Base-by-base conservation (phyloP, 768 basidiomycete genomes). In the Termitomyces sp. region DNA sequence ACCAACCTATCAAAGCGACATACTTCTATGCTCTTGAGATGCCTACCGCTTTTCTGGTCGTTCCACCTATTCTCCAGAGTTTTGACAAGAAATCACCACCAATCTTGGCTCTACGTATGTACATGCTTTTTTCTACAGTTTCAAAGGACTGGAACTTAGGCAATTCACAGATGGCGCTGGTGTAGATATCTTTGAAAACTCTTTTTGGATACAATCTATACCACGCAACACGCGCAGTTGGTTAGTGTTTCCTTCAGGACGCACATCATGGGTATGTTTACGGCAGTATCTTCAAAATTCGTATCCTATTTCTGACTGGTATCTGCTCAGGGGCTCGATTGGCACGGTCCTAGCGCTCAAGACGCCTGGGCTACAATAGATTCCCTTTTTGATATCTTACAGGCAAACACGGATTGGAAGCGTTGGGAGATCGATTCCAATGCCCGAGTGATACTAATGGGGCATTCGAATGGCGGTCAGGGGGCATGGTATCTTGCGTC, bases 381-480 rank as follows among this genome's bases (percentile, higher is more conserved):
- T 28, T 83, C 86, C 2, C 71, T 94, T 37, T 66, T 68, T 3
- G 38, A 31, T 3, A 78, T 91, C 40, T 64, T 88, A 4, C 60
- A 70, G 7, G 53, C 54, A 4, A 67, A 67, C 15, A 50, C 63
- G 23, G 44, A 67, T 3, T 81, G 80, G 81, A 63, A 68, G 54
- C 40, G 64, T 15, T 81, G 80, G 75, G 61, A 57, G 17, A 75
- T 81, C 43, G 58, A 64, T 31, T 14, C 62, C 0, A 60, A 73
- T 30, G 75, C 77, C 3, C 75, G 73, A 30, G 80, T 84, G 8
- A 71, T 87, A n/a, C 64, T 94, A n/a, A 73, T 94, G 35, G 94
- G 94, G 0, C 94, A 97, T 67, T 95, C 93, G 3, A 97, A 97
- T 67, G 94, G 94, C 30, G 94, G 93, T 12, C 94, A 95, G 69